Base-by-base conservation (phyloP, 441 rosid genomes). In the Erodium texanum region DNA sequence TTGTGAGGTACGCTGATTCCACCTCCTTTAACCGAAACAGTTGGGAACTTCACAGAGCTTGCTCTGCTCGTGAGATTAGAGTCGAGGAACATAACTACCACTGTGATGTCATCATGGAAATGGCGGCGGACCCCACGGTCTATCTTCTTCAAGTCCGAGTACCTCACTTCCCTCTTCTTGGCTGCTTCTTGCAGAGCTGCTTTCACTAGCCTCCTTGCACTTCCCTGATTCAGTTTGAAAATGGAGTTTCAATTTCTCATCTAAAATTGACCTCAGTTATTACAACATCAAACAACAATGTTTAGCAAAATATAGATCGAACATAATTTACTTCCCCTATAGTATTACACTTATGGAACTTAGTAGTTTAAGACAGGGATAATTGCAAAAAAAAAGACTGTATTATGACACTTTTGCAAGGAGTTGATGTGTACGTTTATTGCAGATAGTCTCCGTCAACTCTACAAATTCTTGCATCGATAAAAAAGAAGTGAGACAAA, bases 61-160 rank as follows among this genome's bases (percentile, higher is more conserved):
- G 78, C 86, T 75, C 81, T 76, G 80, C 88, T 84, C 79, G 83
- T 71, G 11, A 83, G 70, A 71, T 76, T 82, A n/a, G 93, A 76
- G 82, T 94, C 96, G 3, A 94, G 85, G 78, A 87, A 94, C 78
- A 92, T 81, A 3, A 94, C 96, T 0, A 89, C 72, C 68, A 88
- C 99, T 1, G 97, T 89, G 70, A 88, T 89, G 81, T 94, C 99
- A 27, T 94, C 99, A 23, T 94, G 99, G 89, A 92, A 94, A 86
- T 88, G 94, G 43, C 99, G 77, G 20, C 99, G 72, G 3, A 94
- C 98, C 0, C 99, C 98, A 0, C 96, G 88, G 76, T 94, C 97
- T 2, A 94, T 92, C 87, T 88, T 92, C 81, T 89, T 94, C 82
- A 94, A 76, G 89, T 92, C 99, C 0, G 99, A 92, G 77, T 92